Evolutionary conservation across 768 basidiomycete species (phyloP), one percentile per base, ranked within the genome.

Genomic region (Leccinum arenicola): DNA sequence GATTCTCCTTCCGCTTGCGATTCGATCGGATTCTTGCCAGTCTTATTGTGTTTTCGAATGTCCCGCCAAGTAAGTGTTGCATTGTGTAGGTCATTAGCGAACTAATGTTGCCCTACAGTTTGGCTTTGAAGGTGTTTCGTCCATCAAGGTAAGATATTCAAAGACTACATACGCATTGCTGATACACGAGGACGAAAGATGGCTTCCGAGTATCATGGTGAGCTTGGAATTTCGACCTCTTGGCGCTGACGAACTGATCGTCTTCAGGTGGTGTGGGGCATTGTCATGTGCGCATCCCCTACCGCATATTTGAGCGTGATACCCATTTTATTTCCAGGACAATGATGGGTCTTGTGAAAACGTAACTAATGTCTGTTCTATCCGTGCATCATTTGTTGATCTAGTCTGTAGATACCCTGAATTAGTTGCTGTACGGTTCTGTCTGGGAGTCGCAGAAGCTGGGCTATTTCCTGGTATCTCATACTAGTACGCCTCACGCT

Each of bases 381-480:
- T 31, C 11, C 15, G 48, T 38, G 23, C 6, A 17, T 29, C 10
- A 10, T 40, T 58, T 35, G 50, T 19, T 12, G 19, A 54, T 31
- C 36, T 35, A 29, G 25, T 23, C 21, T 45, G 4, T 63, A 88
- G 87, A 25, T 88, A 85, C 65, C 80, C 80, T 8, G 81, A 87
- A 66, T 78, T 88, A 12, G 79, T 86, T 14, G 85, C 78, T 23
- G 77, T 76, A 8, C 80, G 86, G 10, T 71, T 84, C 7, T 82
- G 80, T 59, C 80, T 89, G 1, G 89, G 88, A 2, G 66, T 86
- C 3, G 80, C 86, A 0, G 89, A 91, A 72, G 85, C 86, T 6
- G 87, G 89, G 2, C 68, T 89, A 10, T 90, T 87, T 70, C 88
- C 89, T 11, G 88, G 88, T 29, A 85, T 89, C 10, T 80, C 82